Conservation (phyloP, 2,329 filamentous ascomycete species). For the Xenosphaeropsis pyriputrescens region DNA sequence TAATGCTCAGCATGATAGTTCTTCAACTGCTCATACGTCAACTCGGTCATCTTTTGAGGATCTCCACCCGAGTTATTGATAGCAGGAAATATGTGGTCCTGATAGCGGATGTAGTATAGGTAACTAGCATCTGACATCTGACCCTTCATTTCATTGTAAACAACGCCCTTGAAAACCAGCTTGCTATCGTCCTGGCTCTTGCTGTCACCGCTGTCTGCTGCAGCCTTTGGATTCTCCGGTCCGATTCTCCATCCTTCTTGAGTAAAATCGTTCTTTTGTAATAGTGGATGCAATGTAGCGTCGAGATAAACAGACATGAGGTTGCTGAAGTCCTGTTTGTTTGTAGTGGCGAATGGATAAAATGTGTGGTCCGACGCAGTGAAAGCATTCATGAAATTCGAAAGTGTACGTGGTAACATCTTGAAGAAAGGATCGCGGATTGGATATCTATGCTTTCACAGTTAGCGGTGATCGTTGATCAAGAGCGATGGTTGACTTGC, state of each 20-base stretch:
- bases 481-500: slow-evolving; percentile 28
- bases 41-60: slow-evolving; percentile 86
- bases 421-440: slow-evolving; percentile 99
- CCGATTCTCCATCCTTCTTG: slow-evolving; percentile 97
- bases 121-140: slow-evolving; percentile 97
- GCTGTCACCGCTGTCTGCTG: slow-evolving; percentile 23
- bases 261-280: slow-evolving; percentile 83
- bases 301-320: slow-evolving; percentile 94
- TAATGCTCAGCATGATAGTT: slow-evolving; percentile 88
- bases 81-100: slow-evolving; percentile 84
- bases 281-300: slow-evolving; percentile 75
- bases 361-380: slow-evolving; percentile 93
- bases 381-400: slow-evolving; percentile 99
- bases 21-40: slow-evolving; percentile 81
- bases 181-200: slow-evolving; percentile 41
- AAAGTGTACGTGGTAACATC: slow-evolving; percentile 95
- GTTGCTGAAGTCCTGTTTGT: slow-evolving; percentile 88
- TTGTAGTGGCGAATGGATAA: slow-evolving; percentile 96
- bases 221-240: slow-evolving; percentile 62
- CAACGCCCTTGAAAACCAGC: slow-evolving; percentile 90
- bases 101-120: slow-evolving; percentile 87
- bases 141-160: slow-evolving; percentile 99
- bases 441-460: slow-evolving; percentile 54
- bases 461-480: slow-evolving; percentile 14
- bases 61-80: slow-evolving; percentile 97